These are phyloP conservation scores for Periconia sp. DNA, from an alignment of 2,329 filamentous ascomycete genomes.

Conservation along the genomic window DNA sequence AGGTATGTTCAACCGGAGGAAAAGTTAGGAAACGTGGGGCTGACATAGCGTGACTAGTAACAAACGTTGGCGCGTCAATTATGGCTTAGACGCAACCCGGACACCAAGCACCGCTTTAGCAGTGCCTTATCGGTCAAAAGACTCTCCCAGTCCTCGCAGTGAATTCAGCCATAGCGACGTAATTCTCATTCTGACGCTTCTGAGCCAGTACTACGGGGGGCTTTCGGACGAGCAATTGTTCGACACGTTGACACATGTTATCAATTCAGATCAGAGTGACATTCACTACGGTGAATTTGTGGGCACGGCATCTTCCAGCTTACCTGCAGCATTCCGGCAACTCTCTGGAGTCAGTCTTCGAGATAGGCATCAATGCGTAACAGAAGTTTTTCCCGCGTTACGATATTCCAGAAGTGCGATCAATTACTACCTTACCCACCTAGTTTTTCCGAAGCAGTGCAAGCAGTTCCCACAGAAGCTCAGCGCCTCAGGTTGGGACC, in stretches of 20 bases:
- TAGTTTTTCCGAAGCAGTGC: slow-evolving; percentile 64
- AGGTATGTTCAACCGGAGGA: too few species aligned
- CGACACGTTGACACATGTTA: slow-evolving; percentile 50
- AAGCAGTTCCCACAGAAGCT: slow-evolving; percentile 66
- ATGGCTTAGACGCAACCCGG: slow-evolving; percentile 53
- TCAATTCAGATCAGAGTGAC: slow-evolving; percentile 54
- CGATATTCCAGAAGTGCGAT: slow-evolving; percentile 56
- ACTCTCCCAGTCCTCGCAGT: slow-evolving; percentile 60
- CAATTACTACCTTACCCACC: slow-evolving; percentile 62
- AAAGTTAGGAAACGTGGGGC: too few species aligned
- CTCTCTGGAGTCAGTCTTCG: slow-evolving; percentile 37
- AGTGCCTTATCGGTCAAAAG: slow-evolving; percentile 69
- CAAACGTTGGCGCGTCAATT: slow-evolving; percentile 68
- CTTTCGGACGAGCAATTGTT: slow-evolving; percentile 55
- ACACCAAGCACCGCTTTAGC: slow-evolving; percentile 54
- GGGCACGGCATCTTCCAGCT: slow-evolving; percentile 40
- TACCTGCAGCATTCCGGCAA: slow-evolving; percentile 43
- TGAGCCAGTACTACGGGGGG: slow-evolving; percentile 68
- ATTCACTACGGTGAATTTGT: slow-evolving; percentile 56
- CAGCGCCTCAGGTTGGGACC: slow-evolving; percentile 68
- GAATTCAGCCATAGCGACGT: slow-evolving; percentile 72
- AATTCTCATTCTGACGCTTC: slow-evolving; percentile 63
- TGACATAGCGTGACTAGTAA: too few species aligned
- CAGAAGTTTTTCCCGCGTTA: slow-evolving; percentile 57
- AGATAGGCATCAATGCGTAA: slow-evolving; percentile 52